These are phyloP conservation scores for Naganishia friedmannii DNA, from an alignment of 768 basidiomycete genomes.

Conservation along the genomic window DNA sequence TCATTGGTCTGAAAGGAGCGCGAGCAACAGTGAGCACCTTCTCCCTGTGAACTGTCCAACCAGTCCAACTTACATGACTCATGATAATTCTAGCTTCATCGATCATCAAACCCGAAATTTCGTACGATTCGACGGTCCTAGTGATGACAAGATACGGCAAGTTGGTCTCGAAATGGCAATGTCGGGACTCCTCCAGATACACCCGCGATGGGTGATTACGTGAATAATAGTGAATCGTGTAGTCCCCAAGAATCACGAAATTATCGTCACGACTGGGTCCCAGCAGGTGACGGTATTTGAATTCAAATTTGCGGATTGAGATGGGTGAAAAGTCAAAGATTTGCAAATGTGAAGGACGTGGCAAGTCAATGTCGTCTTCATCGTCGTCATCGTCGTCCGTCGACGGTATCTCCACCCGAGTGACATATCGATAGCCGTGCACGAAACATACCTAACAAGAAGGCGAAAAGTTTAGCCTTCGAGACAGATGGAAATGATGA, in stretches of 20 bases:
- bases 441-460: conserved; percentile 20
- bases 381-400: conserved; percentile 18
- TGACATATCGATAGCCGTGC: conserved; percentile 16
- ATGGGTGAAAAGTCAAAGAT: conserved; percentile 20
- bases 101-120: conserved; percentile 17
- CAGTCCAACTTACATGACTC: conserved; percentile 22
- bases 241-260: conserved; percentile 16
- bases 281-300: conserved; percentile 10
- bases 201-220: conserved; percentile 2
- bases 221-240: conserved; percentile 2
- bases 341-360: conserved; percentile 9
- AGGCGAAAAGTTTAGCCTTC: background rate
- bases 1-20: background rate
- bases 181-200: conserved; percentile 10
- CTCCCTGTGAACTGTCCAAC: background rate
- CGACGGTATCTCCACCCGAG: conserved; percentile 5
- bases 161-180: conserved; percentile 17
- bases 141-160: conserved; percentile 18
- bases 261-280: conserved; percentile 11
- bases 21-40: background rate
- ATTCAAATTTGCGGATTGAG: conserved; percentile 21
- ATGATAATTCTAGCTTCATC: conserved; percentile 21
- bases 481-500: background rate
- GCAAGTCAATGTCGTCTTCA: background rate
- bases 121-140: conserved; percentile 6